Base-by-base conservation (phyloP, 1,139 yeast genomes). In the Yamadazyma membranifaciens region DNA sequence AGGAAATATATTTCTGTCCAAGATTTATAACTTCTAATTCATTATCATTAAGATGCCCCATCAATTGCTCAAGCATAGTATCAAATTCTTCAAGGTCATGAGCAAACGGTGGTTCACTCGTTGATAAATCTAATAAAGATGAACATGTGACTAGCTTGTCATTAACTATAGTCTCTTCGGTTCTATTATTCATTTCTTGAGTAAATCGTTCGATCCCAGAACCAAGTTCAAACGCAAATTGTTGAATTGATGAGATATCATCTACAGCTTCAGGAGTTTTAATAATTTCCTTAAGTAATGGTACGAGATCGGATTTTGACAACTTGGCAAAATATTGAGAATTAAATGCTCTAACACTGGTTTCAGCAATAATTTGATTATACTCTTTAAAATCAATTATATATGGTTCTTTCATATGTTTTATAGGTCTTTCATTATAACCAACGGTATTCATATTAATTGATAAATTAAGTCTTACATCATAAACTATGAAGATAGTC, bases 51-150 rank as follows among this genome's bases (percentile, higher is more conserved):
- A 65, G 73, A 46, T 66, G 72, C 2, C 51, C 60, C 14, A 57
- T 53, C 27, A 80, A 55, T 46, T 80, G 83, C 3, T 60, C 63
- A 20, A 80, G 45, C 82, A 80, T 74, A 16, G 71, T 62, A 40
- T 75, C 79, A 29, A 77, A 58, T 47, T 78, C 82, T 1, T 53
- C 52, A 3, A 73, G 43, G 36, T 70, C 68, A 3, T 50, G 43
- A 2, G 73, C 51, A 3, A 39, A 22, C 9, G 28, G 34, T 14
- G 49, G 54, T 13, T 42, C 33, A 20, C 34, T 34, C 6, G 34
- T 30, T 10, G 45, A 44, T 11, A 47, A 17, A 22, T 50, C 50
- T 4, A 45, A 31, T 6, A 50, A 24, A 3, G 55, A 48, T 7
- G 28, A 27, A 48, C 46, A 45, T 20, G 24, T 20, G 24, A 20